These are phyloP conservation scores for Fistulina hepatica DNA, from an alignment of 1,284 basidiomycete species.

Conservation along the genomic window DNA sequence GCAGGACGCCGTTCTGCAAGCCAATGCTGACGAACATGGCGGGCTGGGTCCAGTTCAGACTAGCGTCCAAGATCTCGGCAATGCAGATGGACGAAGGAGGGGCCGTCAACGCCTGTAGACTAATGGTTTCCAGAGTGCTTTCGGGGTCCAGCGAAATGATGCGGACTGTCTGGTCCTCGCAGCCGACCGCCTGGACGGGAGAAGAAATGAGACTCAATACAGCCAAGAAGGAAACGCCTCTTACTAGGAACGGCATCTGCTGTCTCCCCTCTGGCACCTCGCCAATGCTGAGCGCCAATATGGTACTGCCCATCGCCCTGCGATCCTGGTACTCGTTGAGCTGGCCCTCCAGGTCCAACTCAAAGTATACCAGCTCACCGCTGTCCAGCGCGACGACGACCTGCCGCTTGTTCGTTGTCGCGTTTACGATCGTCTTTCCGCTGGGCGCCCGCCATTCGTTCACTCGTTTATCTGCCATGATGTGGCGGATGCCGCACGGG, in stretches of 20 bases:
- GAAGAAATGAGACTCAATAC: constrained; percentile 12
- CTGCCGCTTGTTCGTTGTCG: constrained; percentile 89
- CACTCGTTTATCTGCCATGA: constrained; percentile 76
- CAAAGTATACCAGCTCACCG: constrained; percentile 94
- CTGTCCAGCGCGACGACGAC: constrained; percentile 87
- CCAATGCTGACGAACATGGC: constrained; percentile 98
- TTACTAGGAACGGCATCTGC: constrained; percentile 81
- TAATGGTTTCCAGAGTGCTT: constrained; percentile 87
- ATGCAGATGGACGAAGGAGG: constrained; percentile 93
- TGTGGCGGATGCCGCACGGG: constrained; percentile 86
- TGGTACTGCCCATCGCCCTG: constrained; percentile 89
- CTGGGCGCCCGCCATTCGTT: constrained; percentile 88
- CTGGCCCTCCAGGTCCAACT: constrained; percentile 89
- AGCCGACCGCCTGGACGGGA: constrained; percentile 77
- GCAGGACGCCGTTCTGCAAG: constrained; percentile 86
- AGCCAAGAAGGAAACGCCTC: too few relatives aligned
- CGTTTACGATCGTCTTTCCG: constrained; percentile 76
- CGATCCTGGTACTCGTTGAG: constrained; percentile 96
- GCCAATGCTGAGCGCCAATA: constrained; percentile 83
- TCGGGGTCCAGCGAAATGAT: constrained; percentile 96
- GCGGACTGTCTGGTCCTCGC: constrained; percentile 95
- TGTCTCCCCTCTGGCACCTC: constrained; percentile 91
- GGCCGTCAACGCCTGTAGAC: constrained; percentile 90
- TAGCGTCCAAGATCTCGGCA: constrained; percentile 91
- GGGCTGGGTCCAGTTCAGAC: constrained; percentile 87